A percentile compares a stretch with the other conserved stretches of the same genome.
Evolutionary conservation across 2,329 filamentous ascomycete species (phyloP).

Genomic region (Aspergillus pseudoviridinutans): DNA sequence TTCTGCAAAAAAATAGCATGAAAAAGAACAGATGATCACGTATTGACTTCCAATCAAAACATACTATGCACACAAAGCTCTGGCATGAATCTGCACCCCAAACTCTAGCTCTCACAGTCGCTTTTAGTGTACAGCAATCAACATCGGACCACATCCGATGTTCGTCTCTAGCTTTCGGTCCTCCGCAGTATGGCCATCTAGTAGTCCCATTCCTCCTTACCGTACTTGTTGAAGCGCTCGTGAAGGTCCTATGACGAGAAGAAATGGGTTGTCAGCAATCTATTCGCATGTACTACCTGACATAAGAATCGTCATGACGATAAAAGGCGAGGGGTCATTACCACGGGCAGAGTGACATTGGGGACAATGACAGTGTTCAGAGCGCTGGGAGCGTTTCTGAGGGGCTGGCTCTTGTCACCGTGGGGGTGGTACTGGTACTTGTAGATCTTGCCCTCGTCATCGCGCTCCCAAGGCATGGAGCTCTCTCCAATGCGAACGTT

Average conservation of each 20-base stretch:
- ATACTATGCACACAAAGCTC: slow-evolving; percentile 35
- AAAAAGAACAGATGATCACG: slow-evolving; percentile 22
- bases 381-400: slow-evolving; percentile 89
- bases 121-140: slow-evolving; percentile 33
- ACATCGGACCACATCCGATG: slow-evolving; percentile 9
- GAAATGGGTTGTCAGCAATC: slow-evolving; percentile 6
- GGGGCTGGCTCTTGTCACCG: slow-evolving; percentile 69
- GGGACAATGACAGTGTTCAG: slow-evolving; percentile 93
- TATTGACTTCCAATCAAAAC: slow-evolving; percentile 26
- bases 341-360: slow-evolving; percentile 87
- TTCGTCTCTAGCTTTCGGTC: slow-evolving; percentile 12
- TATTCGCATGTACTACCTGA: neutral
- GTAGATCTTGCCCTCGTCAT: slow-evolving; percentile 60
- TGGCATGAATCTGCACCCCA: slow-evolving; percentile 19
- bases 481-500: slow-evolving; percentile 68
- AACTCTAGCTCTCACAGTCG: slow-evolving; percentile 21
- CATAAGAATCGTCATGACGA: neutral
- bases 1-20: neutral
- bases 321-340: slow-evolving; percentile 34
- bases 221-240: slow-evolving; percentile 99
- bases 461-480: slow-evolving; percentile 89
- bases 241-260: slow-evolving; percentile 65
- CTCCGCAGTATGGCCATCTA: slow-evolving; percentile 19
- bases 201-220: slow-evolving; percentile 77
- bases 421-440: slow-evolving; percentile 80